These are phyloP conservation scores for Leishmania major DNA, from an alignment of 208 protist species.

Conservation along the genomic window DNA sequence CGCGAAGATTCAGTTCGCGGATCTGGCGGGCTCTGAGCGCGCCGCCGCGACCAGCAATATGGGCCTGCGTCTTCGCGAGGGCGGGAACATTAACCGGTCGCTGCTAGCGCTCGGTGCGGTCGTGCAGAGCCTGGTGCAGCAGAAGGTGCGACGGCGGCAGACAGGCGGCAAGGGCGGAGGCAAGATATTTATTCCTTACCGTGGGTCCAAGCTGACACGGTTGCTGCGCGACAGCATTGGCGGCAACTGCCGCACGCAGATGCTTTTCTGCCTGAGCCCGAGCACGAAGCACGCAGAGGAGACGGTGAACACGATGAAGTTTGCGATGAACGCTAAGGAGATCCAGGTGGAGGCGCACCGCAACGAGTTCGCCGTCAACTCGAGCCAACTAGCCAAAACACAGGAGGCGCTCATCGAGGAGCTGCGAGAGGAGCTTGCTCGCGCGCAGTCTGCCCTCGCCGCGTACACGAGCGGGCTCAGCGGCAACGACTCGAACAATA, in stretches of 20 bases:
- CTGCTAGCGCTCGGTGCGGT: constrained; percentile 93
- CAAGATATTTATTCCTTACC: constrained; percentile 75
- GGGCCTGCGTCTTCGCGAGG: constrained; percentile 87
- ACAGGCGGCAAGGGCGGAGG: constrained; percentile 20
- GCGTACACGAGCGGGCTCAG: constrained; percentile 5
- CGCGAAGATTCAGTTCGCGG: constrained; percentile 80
- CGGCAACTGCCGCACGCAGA: constrained; percentile 84
- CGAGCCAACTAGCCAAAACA: constrained; percentile 55
- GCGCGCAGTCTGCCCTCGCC: constrained; percentile 42
- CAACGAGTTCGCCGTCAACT: constrained; percentile 71
- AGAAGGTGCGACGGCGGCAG: constrained; percentile 26
- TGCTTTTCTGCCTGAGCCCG: constrained; percentile 83
- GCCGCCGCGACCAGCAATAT: constrained; percentile 81
- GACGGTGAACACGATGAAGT: constrained; percentile 84
- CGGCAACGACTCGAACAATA: background rate
- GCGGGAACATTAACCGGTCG: constrained; percentile 95
- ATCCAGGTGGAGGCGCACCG: constrained; percentile 68
- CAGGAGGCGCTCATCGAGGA: constrained; percentile 79
- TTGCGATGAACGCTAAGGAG: constrained; percentile 85
- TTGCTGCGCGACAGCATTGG: constrained; percentile 74
- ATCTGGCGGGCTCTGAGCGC: constrained; percentile 91
- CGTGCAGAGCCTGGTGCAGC: constrained; percentile 84
- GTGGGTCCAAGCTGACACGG: constrained; percentile 84
- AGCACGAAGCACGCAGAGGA: constrained; percentile 69
- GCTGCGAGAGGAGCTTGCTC: constrained; percentile 63